Evolutionary conservation across 1,284 basidiomycete genomes (phyloP), one percentile per base, ranked within the genome.

Genomic region (Ustilago xerochloae): DNA sequence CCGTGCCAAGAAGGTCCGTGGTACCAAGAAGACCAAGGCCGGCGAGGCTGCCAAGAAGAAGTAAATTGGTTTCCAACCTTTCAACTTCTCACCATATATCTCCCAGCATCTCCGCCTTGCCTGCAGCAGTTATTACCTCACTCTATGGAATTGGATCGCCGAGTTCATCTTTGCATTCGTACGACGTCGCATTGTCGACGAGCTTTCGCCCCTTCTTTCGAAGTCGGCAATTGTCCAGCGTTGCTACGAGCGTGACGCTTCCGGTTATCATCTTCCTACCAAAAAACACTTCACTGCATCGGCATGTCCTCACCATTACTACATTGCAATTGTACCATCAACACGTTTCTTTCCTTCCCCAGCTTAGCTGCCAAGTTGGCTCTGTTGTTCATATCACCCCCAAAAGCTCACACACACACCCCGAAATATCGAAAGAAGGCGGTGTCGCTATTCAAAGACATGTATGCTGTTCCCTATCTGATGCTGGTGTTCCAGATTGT

Each of bases 1-100:
- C 89, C 91, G 97, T 86, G 89, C 92, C 86, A 93, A 93, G 88
- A 97, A 97, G 91, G 93, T 93, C 72, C 89, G 91, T 79, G 94
- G 97, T 85, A 73, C 75, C 70, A 77, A 79, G 75, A 84, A 84
- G 81, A 71, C 58, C 77, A 80, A 78, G 71, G 70, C 70, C 49
- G 50, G 62, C 56, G 79, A 72, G n/a, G 60, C 71, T 62, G 39
- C 48, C 63, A 80, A 80, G 78, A 81, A 81, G 79, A 80, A 80
- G 78, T 80, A 80, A 80, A 60, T 45, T 13, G 28, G 30, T 30
- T 45, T 26, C 41, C 26, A n/a, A n/a, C n/a, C 22, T 15, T 24
- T 26, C 13, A 20, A 43, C 53, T 63, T 39, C 36, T 43, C 53
- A 43, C 46, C 36, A 30, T 47, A 28, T 43, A 46, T 30, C 10